Conservation (phyloP, 108 stramenopile species). For the Mayamaea pseudoterrestris region DNA sequence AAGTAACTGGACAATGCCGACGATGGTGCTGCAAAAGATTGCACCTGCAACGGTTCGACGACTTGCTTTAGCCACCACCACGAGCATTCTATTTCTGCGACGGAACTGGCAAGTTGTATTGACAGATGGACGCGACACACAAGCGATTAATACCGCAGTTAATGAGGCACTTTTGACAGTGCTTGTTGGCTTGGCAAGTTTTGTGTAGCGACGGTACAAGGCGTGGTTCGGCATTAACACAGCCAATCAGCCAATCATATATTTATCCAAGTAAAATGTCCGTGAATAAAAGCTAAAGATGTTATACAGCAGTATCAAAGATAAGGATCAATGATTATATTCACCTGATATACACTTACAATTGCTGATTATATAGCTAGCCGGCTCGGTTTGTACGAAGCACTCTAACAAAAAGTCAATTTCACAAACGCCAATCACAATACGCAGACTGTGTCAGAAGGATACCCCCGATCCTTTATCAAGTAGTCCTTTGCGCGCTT, state of each 20-base stretch:
- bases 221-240: too few relatives aligned
- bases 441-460: slow-evolving; percentile 58
- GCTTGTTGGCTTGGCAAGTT: slow-evolving; percentile 20
- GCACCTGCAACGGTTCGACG: slow-evolving; percentile 3
- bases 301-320: too few relatives aligned
- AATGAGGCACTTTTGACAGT: slow-evolving; percentile 20
- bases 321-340: too few relatives aligned
- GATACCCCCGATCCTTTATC: slow-evolving; percentile 52
- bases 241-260: too few relatives aligned
- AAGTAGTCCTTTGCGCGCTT: slow-evolving; percentile 39
- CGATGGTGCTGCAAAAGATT: background rate
- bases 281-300: too few relatives aligned
- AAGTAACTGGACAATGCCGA: background rate
- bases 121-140: slow-evolving; percentile 11
- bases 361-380: too few relatives aligned
- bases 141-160: slow-evolving; percentile 6
- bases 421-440: slow-evolving; percentile 9
- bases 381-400: too few relatives aligned
- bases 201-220: slow-evolving; percentile 11
- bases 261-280: too few relatives aligned
- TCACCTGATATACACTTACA: too few relatives aligned
- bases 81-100: slow-evolving; percentile 4
- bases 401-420: too few relatives aligned
- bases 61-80: slow-evolving; percentile 10
- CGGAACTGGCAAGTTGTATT: slow-evolving; percentile 17